These are phyloP conservation scores for Nicotiana paniculata DNA, from an alignment of 257 asterid species.

Conservation along the genomic window DNA sequence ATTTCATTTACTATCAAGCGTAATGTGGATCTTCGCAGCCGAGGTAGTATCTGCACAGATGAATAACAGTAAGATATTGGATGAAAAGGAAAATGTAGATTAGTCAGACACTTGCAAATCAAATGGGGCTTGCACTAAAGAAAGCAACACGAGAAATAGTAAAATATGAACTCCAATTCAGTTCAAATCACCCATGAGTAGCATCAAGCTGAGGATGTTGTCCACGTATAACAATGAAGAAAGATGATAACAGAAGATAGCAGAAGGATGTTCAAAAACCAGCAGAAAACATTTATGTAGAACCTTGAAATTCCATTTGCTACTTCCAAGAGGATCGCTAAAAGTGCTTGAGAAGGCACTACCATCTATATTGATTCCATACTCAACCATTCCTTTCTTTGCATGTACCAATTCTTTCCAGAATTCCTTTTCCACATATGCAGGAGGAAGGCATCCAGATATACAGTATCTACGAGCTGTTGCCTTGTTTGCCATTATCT, in stretches of 20 bases:
- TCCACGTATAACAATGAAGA: background rate
- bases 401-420: conserved; percentile 29
- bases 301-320: conserved; percentile 45
- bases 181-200: background rate
- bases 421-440: conserved; percentile 34
- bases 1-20: conserved; percentile 29
- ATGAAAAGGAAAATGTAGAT: background rate
- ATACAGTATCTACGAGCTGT: conserved; percentile 20
- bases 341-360: conserved; percentile 38
- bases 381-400: conserved; percentile 29
- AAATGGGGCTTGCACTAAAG: background rate
- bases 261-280: background rate
- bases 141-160: background rate
- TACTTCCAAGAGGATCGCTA: conserved; percentile 26
- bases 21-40: conserved; percentile 18
- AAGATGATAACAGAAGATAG: background rate
- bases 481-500: conserved; percentile 36
- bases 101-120: background rate
- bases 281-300: background rate
- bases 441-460: conserved; percentile 31
- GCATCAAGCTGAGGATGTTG: background rate
- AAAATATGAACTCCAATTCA: background rate
- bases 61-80: background rate
- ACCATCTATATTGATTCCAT: conserved; percentile 37
- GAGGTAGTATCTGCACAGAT: conserved; percentile 24